phyloP scores from a whole-genome alignment of 2,329 filamentous ascomycete genomes.

The Drechslera avenae region DNA sequence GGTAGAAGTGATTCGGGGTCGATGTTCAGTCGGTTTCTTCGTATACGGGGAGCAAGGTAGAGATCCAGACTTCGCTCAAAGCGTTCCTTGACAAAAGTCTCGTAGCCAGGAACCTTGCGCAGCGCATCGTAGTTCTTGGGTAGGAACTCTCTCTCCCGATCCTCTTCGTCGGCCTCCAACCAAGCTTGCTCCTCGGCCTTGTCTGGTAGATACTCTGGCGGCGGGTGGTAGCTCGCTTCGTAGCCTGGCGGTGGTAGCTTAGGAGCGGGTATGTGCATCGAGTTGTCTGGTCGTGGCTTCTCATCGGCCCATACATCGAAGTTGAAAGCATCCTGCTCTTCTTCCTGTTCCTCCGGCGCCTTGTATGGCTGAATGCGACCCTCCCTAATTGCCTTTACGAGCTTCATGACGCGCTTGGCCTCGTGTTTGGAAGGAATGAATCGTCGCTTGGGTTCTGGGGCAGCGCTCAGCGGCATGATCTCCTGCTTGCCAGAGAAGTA shows the following conservation, averaged over 20 bases:
- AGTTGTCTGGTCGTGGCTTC: constrained; percentile 76
- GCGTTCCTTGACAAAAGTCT: constrained; percentile 87
- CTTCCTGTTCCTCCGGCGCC: constrained; percentile 74
- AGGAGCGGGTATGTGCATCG: constrained; percentile 93
- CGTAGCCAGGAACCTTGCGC: constrained; percentile 90
- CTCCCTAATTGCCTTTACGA: constrained; percentile 93
- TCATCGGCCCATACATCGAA: constrained; percentile 98
- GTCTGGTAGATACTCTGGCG: constrained; percentile 88
- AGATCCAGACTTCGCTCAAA: constrained; percentile 95
- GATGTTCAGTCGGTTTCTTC: constrained; percentile 94
- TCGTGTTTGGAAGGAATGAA: constrained; percentile 98
- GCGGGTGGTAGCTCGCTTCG: constrained; percentile 95
- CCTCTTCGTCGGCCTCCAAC: constrained; percentile 86
- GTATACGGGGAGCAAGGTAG: constrained; percentile 89
- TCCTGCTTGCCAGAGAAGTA: constrained; percentile 92
- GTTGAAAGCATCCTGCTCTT: constrained; percentile 68
- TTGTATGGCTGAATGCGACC: constrained; percentile 92
- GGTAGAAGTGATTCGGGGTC: constrained; percentile 91
- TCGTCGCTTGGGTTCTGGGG: constrained; percentile 92
- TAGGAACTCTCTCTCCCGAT: constrained; percentile 86
- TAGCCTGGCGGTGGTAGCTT: constrained; percentile 93
- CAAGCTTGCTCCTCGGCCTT: constrained; percentile 82
- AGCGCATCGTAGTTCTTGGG: constrained; percentile 82
- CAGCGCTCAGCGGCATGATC: constrained; percentile 91
- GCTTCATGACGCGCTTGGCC: constrained; percentile 93